A percentile compares a stretch with the other conserved stretches of the same genome.
These are phyloP conservation scores for Myxozyma kluyveri DNA, from an alignment of 805 yeast species.

Conservation along the genomic window DNA sequence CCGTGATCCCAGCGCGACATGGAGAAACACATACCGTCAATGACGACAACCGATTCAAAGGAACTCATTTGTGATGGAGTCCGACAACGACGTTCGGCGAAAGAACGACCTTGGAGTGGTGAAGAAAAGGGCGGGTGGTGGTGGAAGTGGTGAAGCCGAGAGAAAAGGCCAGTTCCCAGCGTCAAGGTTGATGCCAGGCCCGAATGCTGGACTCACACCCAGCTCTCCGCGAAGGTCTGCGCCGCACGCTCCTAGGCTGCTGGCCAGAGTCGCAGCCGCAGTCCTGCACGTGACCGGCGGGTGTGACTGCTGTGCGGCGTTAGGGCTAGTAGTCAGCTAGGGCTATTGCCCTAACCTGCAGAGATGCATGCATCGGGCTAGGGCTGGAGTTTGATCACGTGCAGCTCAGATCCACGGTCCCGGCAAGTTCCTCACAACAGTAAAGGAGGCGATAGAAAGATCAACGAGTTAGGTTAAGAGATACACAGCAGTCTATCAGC, in stretches of 20 bases:
- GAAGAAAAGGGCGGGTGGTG: neutral
- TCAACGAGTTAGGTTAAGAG: neutral
- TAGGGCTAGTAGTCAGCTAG: neutral
- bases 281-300: too few relatives aligned
- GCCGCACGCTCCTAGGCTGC: neutral
- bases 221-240: neutral
- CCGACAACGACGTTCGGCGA: neutral
- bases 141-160: neutral
- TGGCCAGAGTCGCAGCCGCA: neutral
- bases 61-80: constrained; percentile 16
- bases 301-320: constrained; percentile 8
- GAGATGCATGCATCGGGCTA: too few relatives aligned
- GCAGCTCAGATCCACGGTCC: constrained; percentile 4
- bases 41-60: constrained; percentile 30
- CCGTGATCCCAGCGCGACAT: neutral
- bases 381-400: too few relatives aligned
- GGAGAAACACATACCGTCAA: constrained; percentile 28
- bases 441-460: constrained; percentile 9
- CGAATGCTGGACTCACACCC: neutral
- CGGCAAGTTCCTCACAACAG: too few relatives aligned
- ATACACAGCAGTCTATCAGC: too few relatives aligned
- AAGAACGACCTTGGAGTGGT: neutral
- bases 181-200: neutral
- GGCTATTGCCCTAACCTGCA: neutral
- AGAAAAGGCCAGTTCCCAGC: neutral